Evolutionary conservation across 305 asterid species (phyloP).

Genomic region (Plantago lanceolata): DNA sequence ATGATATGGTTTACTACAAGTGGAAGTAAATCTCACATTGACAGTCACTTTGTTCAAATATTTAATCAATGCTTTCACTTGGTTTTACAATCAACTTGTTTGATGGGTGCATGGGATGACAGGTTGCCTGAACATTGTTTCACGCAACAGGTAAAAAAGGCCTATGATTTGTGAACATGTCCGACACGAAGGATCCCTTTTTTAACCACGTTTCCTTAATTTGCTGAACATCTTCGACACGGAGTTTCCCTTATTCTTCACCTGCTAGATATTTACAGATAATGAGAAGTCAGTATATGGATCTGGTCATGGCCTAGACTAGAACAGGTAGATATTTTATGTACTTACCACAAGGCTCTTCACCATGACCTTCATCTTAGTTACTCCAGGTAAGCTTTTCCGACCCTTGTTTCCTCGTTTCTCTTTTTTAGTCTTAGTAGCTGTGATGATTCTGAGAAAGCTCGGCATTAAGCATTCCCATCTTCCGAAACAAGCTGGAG

Average conservation of each 20-base stretch:
- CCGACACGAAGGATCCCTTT: no score
- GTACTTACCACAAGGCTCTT: constrained; percentile 36
- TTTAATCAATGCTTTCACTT: neutral
- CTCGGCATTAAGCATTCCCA: constrained; percentile 35
- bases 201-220: constrained; percentile 24
- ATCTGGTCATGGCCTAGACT: neutral
- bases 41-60: neutral
- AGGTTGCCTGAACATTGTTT: no score
- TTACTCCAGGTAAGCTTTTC: constrained; percentile 21
- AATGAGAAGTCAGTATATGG: neutral
- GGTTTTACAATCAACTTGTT: no score
- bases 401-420: constrained; percentile 28
- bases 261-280: constrained; percentile 22
- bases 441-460: constrained; percentile 26
- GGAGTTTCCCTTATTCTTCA: constrained; percentile 21
- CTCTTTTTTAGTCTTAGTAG: constrained; percentile 9
- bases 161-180: no score
- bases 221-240: constrained; percentile 23
- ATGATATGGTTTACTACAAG: neutral
- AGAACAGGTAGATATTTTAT: neutral
- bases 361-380: constrained; percentile 30
- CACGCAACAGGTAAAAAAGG: no score
- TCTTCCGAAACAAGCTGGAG: constrained; percentile 39
- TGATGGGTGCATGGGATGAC: no score
- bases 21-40: neutral